These are phyloP conservation scores for Pouteria glomerata DNA, from an alignment of 148 eudicot species.

Conservation along the genomic window DNA sequence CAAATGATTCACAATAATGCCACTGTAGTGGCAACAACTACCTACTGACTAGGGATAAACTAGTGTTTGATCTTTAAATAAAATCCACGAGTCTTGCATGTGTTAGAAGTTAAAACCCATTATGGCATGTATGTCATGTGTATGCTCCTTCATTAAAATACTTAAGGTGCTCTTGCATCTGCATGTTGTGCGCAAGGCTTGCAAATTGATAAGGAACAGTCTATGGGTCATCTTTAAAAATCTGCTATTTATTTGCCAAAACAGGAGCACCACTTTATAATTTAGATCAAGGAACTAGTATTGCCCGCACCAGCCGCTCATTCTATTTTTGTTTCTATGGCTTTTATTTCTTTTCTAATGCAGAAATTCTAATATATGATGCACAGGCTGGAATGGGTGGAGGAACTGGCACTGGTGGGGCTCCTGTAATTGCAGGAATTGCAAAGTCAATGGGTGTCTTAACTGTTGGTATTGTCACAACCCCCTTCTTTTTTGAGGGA, in stretches of 20 bases:
- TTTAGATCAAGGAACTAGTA: not conserved
- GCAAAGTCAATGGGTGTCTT: constrained; percentile 95
- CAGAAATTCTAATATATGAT: constrained; percentile 8
- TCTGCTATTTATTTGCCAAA: not conserved
- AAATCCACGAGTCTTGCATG: too few species aligned
- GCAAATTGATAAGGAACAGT: not conserved
- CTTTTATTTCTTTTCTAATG: constrained; percentile 2
- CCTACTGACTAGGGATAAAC: not conserved
- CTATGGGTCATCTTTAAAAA: not conserved
- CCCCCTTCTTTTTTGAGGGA: constrained; percentile 96
- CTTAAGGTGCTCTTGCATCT: not conserved
- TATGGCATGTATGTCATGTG: not conserved
- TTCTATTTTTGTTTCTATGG: not conserved
- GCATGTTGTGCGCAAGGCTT: not conserved
- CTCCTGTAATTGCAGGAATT: constrained; percentile 87
- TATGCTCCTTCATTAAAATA: not conserved
- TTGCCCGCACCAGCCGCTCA: not conserved
- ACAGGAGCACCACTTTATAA: not conserved
- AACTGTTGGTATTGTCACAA: constrained; percentile 98
- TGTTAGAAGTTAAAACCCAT: not conserved
- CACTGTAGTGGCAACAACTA: not conserved
- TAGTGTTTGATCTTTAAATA: not conserved
- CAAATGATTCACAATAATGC: not conserved
- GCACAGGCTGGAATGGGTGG: constrained; percentile 99
- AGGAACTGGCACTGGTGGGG: constrained; percentile 99